Percentiles rank a stretch among this genome's conserved stretches.
Evolutionary conservation across 169 alveolate species (phyloP).

Genomic region (Plasmodium knowlesi): DNA sequence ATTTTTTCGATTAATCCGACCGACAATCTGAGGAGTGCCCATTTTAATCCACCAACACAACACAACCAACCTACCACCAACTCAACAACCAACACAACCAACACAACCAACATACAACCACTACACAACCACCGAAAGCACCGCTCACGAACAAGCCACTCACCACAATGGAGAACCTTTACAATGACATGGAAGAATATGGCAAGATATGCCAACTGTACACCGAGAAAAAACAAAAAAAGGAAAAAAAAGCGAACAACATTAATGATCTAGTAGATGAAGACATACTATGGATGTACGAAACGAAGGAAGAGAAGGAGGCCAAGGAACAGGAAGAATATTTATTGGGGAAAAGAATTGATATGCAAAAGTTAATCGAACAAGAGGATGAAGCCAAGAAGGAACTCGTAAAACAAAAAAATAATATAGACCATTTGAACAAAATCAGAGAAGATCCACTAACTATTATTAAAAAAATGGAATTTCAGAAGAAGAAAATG

Average conservation of each 20-base stretch:
- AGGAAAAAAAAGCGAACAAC: constrained; percentile 33
- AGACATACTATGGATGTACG: constrained; percentile 75
- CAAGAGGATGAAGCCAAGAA: constrained; percentile 58
- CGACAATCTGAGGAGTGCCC: neutral
- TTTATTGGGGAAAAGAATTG: constrained; percentile 64
- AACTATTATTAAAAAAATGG: constrained; percentile 67
- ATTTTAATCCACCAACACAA: neutral
- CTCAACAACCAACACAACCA: neutral
- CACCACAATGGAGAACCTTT: constrained; percentile 57
- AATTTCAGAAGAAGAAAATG: constrained; percentile 45
- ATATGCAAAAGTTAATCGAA: constrained; percentile 61
- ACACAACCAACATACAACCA: neutral
- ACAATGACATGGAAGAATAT: constrained; percentile 75
- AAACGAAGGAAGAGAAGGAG: constrained; percentile 71
- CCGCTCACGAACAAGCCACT: neutral
- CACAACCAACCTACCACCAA: neutral
- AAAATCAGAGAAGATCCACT: constrained; percentile 72
- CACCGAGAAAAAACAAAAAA: constrained; percentile 47
- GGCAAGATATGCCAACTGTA: constrained; percentile 69
- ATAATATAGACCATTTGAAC: constrained; percentile 48
- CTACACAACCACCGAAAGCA: neutral
- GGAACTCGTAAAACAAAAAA: constrained; percentile 15
- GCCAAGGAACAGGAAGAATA: constrained; percentile 70
- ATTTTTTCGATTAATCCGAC: neutral
- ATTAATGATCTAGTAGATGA: constrained; percentile 44